Evolutionary conservation across 768 basidiomycete genomes (phyloP).

Genomic region (Xanthoconium stramineum): DNA sequence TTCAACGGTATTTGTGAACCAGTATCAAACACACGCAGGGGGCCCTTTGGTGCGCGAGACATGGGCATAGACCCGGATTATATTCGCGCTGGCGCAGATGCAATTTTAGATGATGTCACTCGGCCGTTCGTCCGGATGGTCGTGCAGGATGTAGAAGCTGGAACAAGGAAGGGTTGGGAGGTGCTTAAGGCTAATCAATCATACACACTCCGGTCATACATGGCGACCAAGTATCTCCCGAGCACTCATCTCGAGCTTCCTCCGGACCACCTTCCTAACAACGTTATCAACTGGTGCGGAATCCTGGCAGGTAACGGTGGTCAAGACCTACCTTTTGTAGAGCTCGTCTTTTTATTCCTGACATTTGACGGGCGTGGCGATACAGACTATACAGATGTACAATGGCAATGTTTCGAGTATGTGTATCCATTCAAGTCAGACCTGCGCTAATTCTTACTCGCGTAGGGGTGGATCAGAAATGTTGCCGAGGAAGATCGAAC

Average conservation of each 20-base stretch:
- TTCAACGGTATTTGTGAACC: neutral
- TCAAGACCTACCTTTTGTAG: neutral
- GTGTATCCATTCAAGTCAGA: neutral
- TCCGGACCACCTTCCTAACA: slow-evolving; percentile 7
- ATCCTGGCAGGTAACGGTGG: neutral
- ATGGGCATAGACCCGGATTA: neutral
- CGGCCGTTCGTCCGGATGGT: no score
- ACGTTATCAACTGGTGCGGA: slow-evolving; percentile 30
- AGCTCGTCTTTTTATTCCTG: neutral
- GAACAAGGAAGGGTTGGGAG: slow-evolving; percentile 5
- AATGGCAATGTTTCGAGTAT: slow-evolving; percentile 13
- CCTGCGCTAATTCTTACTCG: neutral
- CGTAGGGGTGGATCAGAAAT: slow-evolving; percentile 4
- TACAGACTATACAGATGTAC: neutral
- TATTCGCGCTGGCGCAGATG: no score
- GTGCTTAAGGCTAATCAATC: slow-evolving; percentile 24
- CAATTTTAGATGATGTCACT: no score
- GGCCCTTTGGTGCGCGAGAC: slow-evolving; percentile 2
- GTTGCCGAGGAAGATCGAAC: slow-evolving; percentile 1
- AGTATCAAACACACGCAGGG: neutral
- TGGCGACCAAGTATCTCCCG: slow-evolving; percentile 19
- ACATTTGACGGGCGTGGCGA: neutral
- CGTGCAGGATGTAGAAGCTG: no score
- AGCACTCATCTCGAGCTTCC: slow-evolving; percentile 18
- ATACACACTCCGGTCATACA: slow-evolving; percentile 25